Base-by-base conservation (phyloP, 352 stramenopile species). In the Globisporangium uncinulatum region DNA sequence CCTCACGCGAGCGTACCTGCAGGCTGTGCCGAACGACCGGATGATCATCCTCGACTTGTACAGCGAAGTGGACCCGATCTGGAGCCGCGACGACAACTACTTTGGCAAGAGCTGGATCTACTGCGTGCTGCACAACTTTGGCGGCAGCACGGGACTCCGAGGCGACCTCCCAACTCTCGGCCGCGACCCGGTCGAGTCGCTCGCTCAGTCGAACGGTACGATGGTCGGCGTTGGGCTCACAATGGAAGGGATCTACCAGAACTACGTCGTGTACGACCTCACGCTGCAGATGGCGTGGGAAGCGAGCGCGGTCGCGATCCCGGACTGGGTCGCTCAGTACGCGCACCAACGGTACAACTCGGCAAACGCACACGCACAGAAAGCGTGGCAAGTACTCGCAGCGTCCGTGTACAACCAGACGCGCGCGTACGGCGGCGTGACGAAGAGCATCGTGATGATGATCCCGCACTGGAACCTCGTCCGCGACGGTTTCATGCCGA, bases 201-300 rank as follows among this genome's bases (percentile, higher is more conserved):
- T 67, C 14, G 52, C 59, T 2, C 66, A 52, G 17, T 87, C 78
- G 57, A 69, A 76, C 34, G 79, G 76, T 7, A 89, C 82, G 11
- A 89, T 94, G 81, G 66, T 82, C 17, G 83, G 83, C 32, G 62
- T 94, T 7, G 83, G 83, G 0, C 63, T 91, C 31, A 91, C 80
- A 0, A 94, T 94, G 81, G 83, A 94, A 65, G 83, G 83, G 21
- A 94, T 94, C 56, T 90, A 84, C 60, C 79, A 94, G 51, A 94
- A 94, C 71, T 94, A 94, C 54, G 69, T 91, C 0, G 79, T 94
- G 39, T 94, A 94, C 56, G 83, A 94, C 50, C 62, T 92, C 31
- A 71, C 74, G 14, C 58, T 92, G 10, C 70, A 90, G 43, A 91
- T 89, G 79, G 79, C 80, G 6, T 93, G 76, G 79, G 59, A 79